phyloP scores from a whole-genome alignment of 1,139 yeast genomes.

The Torulaspora globosa region DNA sequence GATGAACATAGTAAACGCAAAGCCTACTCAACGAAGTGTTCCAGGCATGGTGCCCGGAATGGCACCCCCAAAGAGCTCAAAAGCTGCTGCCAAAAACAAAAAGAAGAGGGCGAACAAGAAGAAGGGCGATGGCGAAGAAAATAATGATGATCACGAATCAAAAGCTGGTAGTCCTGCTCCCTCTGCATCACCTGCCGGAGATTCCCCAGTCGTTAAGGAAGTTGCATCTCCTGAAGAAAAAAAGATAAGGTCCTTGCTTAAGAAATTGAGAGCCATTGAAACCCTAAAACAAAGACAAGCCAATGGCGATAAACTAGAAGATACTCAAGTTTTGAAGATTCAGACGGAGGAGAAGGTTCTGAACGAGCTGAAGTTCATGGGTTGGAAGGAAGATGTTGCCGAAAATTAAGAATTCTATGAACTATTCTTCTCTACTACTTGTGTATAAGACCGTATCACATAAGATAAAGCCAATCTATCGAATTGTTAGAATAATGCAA shows the following conservation, averaged over 20 bases:
- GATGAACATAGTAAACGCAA: constrained; percentile 19
- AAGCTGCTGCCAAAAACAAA: constrained; percentile 68
- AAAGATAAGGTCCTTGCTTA: constrained; percentile 82
- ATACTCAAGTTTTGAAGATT: constrained; percentile 87
- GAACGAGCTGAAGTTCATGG: constrained; percentile 64
- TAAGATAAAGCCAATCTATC: background rate
- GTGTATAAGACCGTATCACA: background rate
- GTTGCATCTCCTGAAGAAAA: constrained; percentile 62
- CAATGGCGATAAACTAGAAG: constrained; percentile 80
- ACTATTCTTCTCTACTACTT: background rate
- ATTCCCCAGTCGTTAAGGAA: constrained; percentile 20
- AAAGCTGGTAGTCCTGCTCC: constrained; percentile 32
- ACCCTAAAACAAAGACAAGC: constrained; percentile 82
- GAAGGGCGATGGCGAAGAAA: constrained; percentile 26
- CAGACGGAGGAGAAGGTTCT: constrained; percentile 78
- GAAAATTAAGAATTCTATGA: background rate
- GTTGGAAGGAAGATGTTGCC: constrained; percentile 49
- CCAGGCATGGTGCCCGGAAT: constrained; percentile 42
- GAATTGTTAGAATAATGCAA: no score
- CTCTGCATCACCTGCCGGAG: constrained; percentile 20
- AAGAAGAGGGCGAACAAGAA: constrained; percentile 73
- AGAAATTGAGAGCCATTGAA: constrained; percentile 92
- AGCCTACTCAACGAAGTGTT: constrained; percentile 27
- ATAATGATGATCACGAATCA: constrained; percentile 16
- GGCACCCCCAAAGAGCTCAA: constrained; percentile 42